phyloP scores from a whole-genome alignment of 1,139 yeast species.

The Suhomyces bribrorum region DNA sequence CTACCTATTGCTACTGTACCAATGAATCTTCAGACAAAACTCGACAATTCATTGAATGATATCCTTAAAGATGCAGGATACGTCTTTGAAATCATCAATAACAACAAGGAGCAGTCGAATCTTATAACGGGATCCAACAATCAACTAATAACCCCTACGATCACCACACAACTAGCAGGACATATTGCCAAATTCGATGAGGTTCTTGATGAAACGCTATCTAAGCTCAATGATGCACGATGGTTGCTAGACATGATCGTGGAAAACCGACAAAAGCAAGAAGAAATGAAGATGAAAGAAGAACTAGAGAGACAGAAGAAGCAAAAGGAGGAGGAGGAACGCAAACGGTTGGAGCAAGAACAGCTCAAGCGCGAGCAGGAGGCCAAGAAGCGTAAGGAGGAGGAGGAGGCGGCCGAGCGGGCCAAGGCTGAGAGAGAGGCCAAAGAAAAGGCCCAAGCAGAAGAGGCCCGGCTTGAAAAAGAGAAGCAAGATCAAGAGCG shows the following conservation, averaged over 20 bases:
- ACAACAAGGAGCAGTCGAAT: slow-evolving; percentile 45
- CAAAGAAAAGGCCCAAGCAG: slow-evolving; percentile 15
- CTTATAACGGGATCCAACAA: slow-evolving; percentile 46
- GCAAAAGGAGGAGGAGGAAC: slow-evolving; percentile 25
- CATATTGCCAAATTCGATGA: slow-evolving; percentile 45
- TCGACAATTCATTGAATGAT: slow-evolving; percentile 43
- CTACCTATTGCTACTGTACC: background rate
- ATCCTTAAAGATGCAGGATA: slow-evolving; percentile 47
- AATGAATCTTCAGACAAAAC: slow-evolving; percentile 46
- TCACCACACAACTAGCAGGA: slow-evolving; percentile 40
- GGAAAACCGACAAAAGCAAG: slow-evolving; percentile 46
- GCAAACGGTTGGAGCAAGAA: slow-evolving; percentile 20
- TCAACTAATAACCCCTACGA: slow-evolving; percentile 43
- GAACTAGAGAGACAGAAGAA: slow-evolving; percentile 36
- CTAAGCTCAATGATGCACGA: slow-evolving; percentile 46
- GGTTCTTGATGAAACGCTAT: slow-evolving; percentile 45
- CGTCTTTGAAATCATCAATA: slow-evolving; percentile 46
- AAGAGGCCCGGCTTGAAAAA: slow-evolving; percentile 13
- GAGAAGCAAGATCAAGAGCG: slow-evolving; percentile 13
- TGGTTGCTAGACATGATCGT: slow-evolving; percentile 51
- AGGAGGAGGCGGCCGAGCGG: slow-evolving; percentile 12
- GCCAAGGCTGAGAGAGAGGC: slow-evolving; percentile 17
- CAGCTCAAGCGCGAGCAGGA: slow-evolving; percentile 18
- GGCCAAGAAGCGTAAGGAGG: slow-evolving; percentile 14
- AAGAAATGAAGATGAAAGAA: slow-evolving; percentile 41